Evolutionary conservation across 106 monocot species (phyloP).

Genomic region (Allium sativum): DNA sequence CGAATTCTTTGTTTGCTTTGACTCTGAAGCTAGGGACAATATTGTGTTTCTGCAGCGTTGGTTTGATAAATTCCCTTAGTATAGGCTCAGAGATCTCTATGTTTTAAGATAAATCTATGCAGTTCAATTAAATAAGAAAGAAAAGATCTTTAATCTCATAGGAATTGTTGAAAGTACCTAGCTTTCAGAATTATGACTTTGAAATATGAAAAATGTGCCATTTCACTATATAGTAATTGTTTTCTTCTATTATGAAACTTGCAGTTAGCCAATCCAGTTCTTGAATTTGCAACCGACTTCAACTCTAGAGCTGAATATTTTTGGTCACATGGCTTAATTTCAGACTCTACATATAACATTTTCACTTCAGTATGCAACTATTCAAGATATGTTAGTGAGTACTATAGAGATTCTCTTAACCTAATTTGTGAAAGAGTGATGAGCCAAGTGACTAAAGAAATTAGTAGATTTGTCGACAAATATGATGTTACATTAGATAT

Average conservation of each 20-base stretch:
- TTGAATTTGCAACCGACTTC: slow-evolving; percentile 92
- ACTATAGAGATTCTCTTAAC: slow-evolving; percentile 69
- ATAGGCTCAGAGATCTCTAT: slow-evolving; percentile 64
- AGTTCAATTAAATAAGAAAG: slow-evolving; percentile 64
- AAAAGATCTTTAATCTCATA: slow-evolving; percentile 75
- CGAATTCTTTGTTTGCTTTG: slow-evolving; percentile 8
- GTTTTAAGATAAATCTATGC: slow-evolving; percentile 91
- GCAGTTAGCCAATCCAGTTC: slow-evolving; percentile 89
- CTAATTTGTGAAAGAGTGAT: slow-evolving; percentile 60
- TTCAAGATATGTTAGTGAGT: slow-evolving; percentile 86
- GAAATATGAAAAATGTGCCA: neutral
- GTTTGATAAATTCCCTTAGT: slow-evolving; percentile 70
- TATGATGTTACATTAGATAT: slow-evolving; percentile 98
- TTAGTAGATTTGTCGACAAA: slow-evolving; percentile 92
- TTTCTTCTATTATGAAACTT: too few species aligned
- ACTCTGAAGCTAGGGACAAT: slow-evolving; percentile 77
- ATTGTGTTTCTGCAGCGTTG: slow-evolving; percentile 65
- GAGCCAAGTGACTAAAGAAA: slow-evolving; percentile 80
- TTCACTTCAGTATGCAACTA: slow-evolving; percentile 87
- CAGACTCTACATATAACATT: slow-evolving; percentile 65
- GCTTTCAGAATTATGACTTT: neutral
- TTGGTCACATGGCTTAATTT: slow-evolving; percentile 97
- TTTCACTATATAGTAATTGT: neutral
- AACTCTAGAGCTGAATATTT: slow-evolving; percentile 93
- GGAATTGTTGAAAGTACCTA: slow-evolving; percentile 18